Conservation (phyloP, 2,329 filamentous ascomycete genomes). For the Rosellinia necatrix region DNA sequence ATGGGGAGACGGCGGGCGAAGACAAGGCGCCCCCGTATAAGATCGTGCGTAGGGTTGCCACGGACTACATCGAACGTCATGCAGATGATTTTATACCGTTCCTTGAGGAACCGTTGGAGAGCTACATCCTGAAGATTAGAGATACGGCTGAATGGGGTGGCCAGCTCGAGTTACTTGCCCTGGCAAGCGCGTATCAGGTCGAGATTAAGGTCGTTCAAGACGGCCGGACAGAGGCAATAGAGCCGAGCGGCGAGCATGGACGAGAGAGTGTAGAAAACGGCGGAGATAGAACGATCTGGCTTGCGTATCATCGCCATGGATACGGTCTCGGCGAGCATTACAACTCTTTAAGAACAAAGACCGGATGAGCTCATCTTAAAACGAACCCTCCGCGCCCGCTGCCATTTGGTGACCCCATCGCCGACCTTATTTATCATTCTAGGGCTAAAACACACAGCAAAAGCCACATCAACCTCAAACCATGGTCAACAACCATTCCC, state of each 20-base stretch:
- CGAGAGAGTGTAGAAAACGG: constrained; percentile 37
- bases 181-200: constrained; percentile 79
- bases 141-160: constrained; percentile 96
- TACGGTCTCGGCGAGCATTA: constrained; percentile 97
- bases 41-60: constrained; percentile 70
- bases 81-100: constrained; percentile 84
- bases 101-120: constrained; percentile 76
- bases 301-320: constrained; percentile 93
- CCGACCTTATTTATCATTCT: not conserved
- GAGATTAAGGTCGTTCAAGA: constrained; percentile 87
- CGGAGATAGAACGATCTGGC: constrained; percentile 68
- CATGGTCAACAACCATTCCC: no score
- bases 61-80: constrained; percentile 75
- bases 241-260: constrained; percentile 51
- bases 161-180: constrained; percentile 83
- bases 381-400: not conserved
- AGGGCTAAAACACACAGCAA: no score
- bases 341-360: constrained; percentile 73
- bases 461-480: no score
- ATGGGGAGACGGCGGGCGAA: constrained; percentile 20
- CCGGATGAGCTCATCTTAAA: not conserved
- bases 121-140: constrained; percentile 75
- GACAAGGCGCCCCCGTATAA: constrained; percentile 59
- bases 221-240: constrained; percentile 77
- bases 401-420: not conserved